phyloP scores from a whole-genome alignment of 768 basidiomycete species.

The Lentinula edodes region DNA sequence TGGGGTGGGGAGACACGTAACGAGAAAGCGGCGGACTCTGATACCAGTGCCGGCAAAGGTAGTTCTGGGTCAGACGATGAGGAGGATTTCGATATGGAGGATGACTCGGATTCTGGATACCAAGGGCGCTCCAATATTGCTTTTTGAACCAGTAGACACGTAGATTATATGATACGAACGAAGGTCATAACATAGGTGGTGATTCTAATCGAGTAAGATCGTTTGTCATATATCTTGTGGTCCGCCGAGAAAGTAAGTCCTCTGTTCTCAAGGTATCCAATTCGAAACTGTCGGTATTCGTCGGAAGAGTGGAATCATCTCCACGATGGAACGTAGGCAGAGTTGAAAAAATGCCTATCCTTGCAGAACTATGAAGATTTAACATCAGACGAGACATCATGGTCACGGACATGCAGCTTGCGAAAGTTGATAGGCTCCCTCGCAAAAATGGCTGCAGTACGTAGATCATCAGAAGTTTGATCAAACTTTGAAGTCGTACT shows the following conservation, averaged over 20 bases:
- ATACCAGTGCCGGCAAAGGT: no score
- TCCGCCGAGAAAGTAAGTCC: background rate
- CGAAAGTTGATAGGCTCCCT: conserved; percentile 44
- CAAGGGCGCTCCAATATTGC: no score
- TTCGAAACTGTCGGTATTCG: conserved; percentile 11
- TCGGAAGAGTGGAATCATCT: background rate
- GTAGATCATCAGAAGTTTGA: background rate
- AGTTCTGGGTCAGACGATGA: background rate
- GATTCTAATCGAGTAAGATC: background rate
- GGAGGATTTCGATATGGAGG: background rate
- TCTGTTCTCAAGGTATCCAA: conserved; percentile 21
- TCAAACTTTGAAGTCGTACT: conserved; percentile 22
- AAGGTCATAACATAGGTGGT: background rate
- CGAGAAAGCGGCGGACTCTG: no score
- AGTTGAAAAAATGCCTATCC: conserved; percentile 22
- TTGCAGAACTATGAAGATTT: conserved; percentile 41
- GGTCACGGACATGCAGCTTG: conserved; percentile 47
- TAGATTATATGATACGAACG: background rate
- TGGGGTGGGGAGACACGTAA: no score
- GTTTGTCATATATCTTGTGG: background rate
- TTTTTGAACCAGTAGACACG: no score
- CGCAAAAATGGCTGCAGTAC: conserved; percentile 33
- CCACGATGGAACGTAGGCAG: background rate
- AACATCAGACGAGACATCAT: conserved; percentile 54
- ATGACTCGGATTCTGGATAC: no score